Conservation (phyloP, 2,329 filamentous ascomycete genomes). For the Pseudogymnoascus sp. region DNA sequence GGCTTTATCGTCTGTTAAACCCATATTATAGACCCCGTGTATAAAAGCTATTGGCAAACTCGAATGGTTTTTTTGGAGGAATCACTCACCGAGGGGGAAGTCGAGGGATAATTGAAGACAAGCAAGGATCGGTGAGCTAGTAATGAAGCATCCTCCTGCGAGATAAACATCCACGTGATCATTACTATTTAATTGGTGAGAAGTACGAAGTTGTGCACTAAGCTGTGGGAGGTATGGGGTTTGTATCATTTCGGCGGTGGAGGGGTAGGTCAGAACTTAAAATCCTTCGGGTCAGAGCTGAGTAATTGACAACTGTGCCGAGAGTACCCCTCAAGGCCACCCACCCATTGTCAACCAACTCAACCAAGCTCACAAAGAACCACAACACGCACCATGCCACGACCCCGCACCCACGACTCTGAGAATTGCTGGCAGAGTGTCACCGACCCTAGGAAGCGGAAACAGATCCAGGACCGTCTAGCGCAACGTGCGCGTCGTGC, state of each 20-base stretch:
- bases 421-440: slow-evolving; percentile 17
- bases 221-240: neutral
- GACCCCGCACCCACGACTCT: neutral
- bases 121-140: too few species aligned
- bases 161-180: neutral
- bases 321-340: neutral
- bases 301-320: neutral
- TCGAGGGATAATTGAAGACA: too few species aligned
- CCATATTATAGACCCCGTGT: too few species aligned
- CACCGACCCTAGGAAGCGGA: slow-evolving; percentile 15
- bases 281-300: neutral
- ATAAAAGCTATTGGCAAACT: too few species aligned
- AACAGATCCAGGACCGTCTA: slow-evolving; percentile 20
- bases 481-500: slow-evolving; percentile 19
- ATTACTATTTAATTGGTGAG: neutral
- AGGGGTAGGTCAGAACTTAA: neutral
- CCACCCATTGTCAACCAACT: neutral
- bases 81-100: too few species aligned
- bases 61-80: too few species aligned
- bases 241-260: neutral
- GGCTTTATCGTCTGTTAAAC: too few species aligned
- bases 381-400: neutral
- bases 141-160: neutral
- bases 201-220: neutral
- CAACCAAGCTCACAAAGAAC: neutral